Evolutionary conservation across 257 asterid genomes (phyloP), one percentile per base, ranked within the genome.

Genomic region (Thymus quinquecostatus): DNA sequence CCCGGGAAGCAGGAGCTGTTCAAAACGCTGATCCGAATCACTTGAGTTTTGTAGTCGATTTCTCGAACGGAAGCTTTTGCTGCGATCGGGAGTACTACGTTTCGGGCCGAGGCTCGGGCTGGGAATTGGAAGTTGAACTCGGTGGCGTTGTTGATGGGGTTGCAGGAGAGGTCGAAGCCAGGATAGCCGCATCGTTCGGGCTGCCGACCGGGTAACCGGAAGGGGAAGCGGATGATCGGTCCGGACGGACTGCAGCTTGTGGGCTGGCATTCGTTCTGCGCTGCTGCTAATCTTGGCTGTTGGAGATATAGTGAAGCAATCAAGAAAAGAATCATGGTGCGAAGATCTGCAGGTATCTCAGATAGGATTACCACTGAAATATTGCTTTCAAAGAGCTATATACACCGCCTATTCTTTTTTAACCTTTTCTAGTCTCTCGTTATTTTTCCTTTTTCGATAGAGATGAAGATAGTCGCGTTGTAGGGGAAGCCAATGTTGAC

Each of bases 211-310:
- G 50, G 78, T 2, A 86, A 71, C 51, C 79, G 72, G 84, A 88
- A 88, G 8, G 96, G 97, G 78, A 85, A 91, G 60, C 92, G 87
- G 73, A 91, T 71, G 1, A 57, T 63, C 6, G 91, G 96, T 70
- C 89, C 92, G 0, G 76, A 65, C 5, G 41, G 57, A 53, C 70
- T 56, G 78, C 97, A 91, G 63, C 79, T 88, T 28, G 87, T 66
- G 60, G 88, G 87, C 61, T n/a, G 66, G 66, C 97, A 91, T 34
- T 82, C 82, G 53, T 82, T 84, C 80, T 87, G 89, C n/a, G 75
- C 85, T 50, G 73, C 49, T 54, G 81, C 84, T 41, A 48, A 62
- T 54, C 60, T 69, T 47, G 81, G 51, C 4, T 62, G 64, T 29
- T 41, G 74, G 41, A 76, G 8, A 63, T 38, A 13, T n/a, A 21